A percentile compares a stretch with the other conserved stretches of the same genome.
phyloP scores from a whole-genome alignment of 2,329 filamentous ascomycete genomes.

The Trichoderma harzianum region DNA sequence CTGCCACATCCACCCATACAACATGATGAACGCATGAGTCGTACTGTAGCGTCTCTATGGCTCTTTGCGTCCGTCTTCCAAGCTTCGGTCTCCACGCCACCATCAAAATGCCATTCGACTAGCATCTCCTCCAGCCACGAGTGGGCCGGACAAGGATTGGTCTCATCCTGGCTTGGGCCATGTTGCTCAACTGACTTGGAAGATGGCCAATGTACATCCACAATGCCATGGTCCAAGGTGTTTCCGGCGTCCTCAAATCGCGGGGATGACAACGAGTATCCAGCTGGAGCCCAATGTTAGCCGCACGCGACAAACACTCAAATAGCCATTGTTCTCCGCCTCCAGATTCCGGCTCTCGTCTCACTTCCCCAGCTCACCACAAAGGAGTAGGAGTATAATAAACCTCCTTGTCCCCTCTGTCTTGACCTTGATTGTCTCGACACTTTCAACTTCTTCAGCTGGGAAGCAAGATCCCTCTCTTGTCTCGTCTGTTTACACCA shows the following conservation, averaged over 20 bases:
- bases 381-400: conserved; percentile 10
- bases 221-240: not conserved
- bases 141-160: conserved; percentile 9
- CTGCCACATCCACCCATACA: not conserved
- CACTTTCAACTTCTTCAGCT: conserved; percentile 2
- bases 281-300: conserved; percentile 6
- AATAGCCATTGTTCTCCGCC: conserved; percentile 20
- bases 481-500: not conserved
- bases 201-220: not conserved
- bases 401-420: conserved; percentile 16
- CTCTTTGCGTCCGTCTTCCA: not conserved
- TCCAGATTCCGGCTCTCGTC: conserved; percentile 15
- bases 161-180: not conserved
- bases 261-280: not conserved
- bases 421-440: conserved; percentile 11
- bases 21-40: conserved; percentile 3
- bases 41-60: not conserved
- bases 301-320: conserved; percentile 13
- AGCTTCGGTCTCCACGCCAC: not conserved
- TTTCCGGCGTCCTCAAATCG: not conserved
- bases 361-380: conserved; percentile 10
- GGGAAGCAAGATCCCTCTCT: not conserved
- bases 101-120: conserved; percentile 10
- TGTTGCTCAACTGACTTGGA: not conserved
- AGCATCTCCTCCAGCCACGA: not conserved